Percentiles rank a stretch among this genome's conserved stretches.
phyloP scores from a whole-genome alignment of 2,329 filamentous ascomycete species.

The Aureobasidium namibiae region DNA sequence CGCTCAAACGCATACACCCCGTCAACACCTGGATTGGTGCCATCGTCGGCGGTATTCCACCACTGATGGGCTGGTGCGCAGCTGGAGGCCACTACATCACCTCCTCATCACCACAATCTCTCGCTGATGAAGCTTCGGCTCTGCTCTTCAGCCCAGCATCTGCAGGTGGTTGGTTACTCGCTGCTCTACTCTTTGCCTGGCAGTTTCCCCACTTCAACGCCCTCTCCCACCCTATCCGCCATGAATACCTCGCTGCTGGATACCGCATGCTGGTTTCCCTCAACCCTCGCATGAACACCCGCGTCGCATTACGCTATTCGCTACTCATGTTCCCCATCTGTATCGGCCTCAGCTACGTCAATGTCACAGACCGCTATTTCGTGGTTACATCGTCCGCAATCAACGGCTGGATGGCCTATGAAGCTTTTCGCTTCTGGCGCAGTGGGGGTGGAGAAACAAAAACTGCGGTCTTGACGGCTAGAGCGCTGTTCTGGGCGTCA shows the following conservation, averaged over 20 bases:
- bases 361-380: constrained; percentile 81
- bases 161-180: constrained; percentile 78
- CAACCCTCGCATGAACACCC: constrained; percentile 74
- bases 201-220: constrained; percentile 99
- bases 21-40: constrained; percentile 95
- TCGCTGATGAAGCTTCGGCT: constrained; percentile 24
- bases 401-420: constrained; percentile 76
- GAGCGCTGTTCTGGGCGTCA: constrained; percentile 90
- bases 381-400: constrained; percentile 70
- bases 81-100: constrained; percentile 68
- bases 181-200: constrained; percentile 81
- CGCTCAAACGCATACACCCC: constrained; percentile 76
- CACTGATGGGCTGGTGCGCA: constrained; percentile 96
- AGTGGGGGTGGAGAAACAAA: constrained; percentile 64
- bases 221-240: constrained; percentile 75
- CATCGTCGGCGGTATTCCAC: constrained; percentile 85
- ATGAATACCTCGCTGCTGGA: constrained; percentile 71
- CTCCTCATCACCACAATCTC: not conserved
- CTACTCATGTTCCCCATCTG: constrained; percentile 82
- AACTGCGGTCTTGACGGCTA: constrained; percentile 46
- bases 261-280: constrained; percentile 74
- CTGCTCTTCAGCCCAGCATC: constrained; percentile 29
- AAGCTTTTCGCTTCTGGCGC: constrained; percentile 76
- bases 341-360: constrained; percentile 64
- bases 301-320: constrained; percentile 83